Base-by-base conservation (phyloP, 2,329 filamentous ascomycete species). In the Xylaria sp. region DNA sequence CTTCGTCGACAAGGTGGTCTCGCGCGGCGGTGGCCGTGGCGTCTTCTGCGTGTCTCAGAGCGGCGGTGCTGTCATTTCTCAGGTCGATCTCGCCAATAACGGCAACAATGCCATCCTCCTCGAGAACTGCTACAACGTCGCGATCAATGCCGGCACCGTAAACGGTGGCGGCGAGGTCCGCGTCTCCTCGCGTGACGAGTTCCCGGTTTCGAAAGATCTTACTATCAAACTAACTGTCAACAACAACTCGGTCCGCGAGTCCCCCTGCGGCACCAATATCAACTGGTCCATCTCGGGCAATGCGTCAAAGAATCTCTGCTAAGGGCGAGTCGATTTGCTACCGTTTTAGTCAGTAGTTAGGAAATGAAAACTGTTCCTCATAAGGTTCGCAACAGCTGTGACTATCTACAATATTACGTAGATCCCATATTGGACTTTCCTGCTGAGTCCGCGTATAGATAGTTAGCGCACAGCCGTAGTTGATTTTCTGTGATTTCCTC, bases 91-190 rank as follows among this genome's bases (percentile, higher is more conserved):
- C 0, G 81, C 84, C 0, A 77, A 79, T 70, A 88, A 87, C 56
- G 86, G 82, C 0, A 86, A 85, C 73, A 88, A 88, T 65, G 83
- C 86, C 0, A 81, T 88, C 23, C 79, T 89, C 1, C 84, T 89
- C 32, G 86, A 89, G 80, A 89, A 89, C 76, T 88, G 86, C 78
- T 88, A 88, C 75, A 85, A 85, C 60, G 69, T 89, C 36, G 76
- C 78, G 1, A 87, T 88, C 73, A 76, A 74, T 1, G 82, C 82
- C 20, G 86, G 86, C 0, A 84, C 80, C 2, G 83, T 89, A 28
- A 83, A 81, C 30, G 84, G 85, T 1, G 86, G 86, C 0, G 86
- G 86, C 0, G 85, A 88, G 75, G 85, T 88, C 8, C 80, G 86
- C 3, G 70, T 88, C 13, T 76, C 85, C 1, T 85, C 86, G 1